Base-by-base conservation (phyloP, 2,329 filamentous ascomycete genomes). In the Fusarium phyllophilum region DNA sequence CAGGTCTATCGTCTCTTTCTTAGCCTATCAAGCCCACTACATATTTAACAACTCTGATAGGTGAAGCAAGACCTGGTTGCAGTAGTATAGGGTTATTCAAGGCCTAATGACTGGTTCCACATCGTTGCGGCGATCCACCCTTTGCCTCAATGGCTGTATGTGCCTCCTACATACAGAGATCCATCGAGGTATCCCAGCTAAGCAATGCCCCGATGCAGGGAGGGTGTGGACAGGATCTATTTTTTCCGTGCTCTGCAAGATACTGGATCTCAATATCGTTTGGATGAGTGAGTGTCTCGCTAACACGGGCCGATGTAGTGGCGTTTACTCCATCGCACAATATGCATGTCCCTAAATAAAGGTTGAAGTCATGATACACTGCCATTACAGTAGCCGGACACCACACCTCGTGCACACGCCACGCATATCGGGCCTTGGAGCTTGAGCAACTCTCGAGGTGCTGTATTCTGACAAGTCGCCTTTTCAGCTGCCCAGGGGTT, bases 401-500 rank as follows among this genome's bases (percentile, higher is more conserved):
- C 41, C 62, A 59, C 54, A 42, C 26, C 20, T 48, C 41, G 20
- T 41, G 38, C n/a, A 46, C 36, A 49, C 39, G 38, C 54, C 36
- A 39, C 41, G 41, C 20, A 41, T 45, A 42, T 45, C 18, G 39
- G 38, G 20, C n/a, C 45, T 59, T 42, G 31, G 34, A 41, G 33
- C 34, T 52, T 62, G 45, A 46, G 45, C 54, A 51, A 62, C 34
- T 36, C 58, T 41, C 29, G 38, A 67, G 34, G 54, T 36, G 38
- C 39, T 51, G 36, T 51, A 39, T 52, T 58, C 44, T 64, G 42
- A 56, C 63, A 72, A 66, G 38, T 65, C 38, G 68, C 46, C 39
- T 58, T 51, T 64, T 69, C 68, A 64, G 68, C 71, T 74, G 46
- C 10, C 45, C 71, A 68, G 51, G 68, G 72, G 59, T 61, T 41